phyloP scores from a whole-genome alignment of 495 filamentous ascomycete genomes.

The Rusavskia elegans region DNA sequence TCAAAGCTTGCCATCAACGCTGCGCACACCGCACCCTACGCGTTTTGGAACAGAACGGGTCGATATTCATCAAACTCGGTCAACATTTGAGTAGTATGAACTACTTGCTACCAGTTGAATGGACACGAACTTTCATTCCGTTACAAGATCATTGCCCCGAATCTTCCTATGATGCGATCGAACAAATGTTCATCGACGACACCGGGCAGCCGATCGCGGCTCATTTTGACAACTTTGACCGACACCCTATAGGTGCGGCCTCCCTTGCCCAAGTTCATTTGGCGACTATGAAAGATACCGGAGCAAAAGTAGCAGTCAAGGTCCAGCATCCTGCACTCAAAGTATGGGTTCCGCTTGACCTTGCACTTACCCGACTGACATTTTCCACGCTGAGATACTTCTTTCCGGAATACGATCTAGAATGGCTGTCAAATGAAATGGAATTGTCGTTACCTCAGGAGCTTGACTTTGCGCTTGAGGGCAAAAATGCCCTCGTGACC shows the following conservation, averaged over 20 bases:
- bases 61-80: slow-evolving; percentile 95
- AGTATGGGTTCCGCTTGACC: slow-evolving; percentile 83
- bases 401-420: slow-evolving; percentile 94
- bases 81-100: slow-evolving; percentile 96
- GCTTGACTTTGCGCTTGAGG: slow-evolving; percentile 78
- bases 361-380: slow-evolving; percentile 72
- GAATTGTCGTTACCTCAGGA: slow-evolving; percentile 80
- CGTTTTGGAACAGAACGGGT: slow-evolving; percentile 87
- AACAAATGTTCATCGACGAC: slow-evolving; percentile 69
- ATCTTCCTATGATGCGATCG: slow-evolving; percentile 77
- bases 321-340: slow-evolving; percentile 85
- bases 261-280: slow-evolving; percentile 91
- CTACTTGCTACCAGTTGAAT: slow-evolving; percentile 84
- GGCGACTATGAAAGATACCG: slow-evolving; percentile 69
- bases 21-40: slow-evolving; percentile 77
- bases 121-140: slow-evolving; percentile 92
- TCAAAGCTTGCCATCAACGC: slow-evolving; percentile 79
- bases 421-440: slow-evolving; percentile 91
- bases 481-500: slow-evolving; percentile 63
- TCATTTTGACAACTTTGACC: slow-evolving; percentile 70
- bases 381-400: slow-evolving; percentile 80
- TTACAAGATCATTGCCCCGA: slow-evolving; percentile 93
- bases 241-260: slow-evolving; percentile 72
- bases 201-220: slow-evolving; percentile 67
- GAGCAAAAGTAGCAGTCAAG: slow-evolving; percentile 91